Percentiles rank a stretch among this genome's conserved stretches.
Evolutionary conservation across 2,329 filamentous ascomycete genomes (phyloP).

Genomic region (Harringtonia lauricola): DNA sequence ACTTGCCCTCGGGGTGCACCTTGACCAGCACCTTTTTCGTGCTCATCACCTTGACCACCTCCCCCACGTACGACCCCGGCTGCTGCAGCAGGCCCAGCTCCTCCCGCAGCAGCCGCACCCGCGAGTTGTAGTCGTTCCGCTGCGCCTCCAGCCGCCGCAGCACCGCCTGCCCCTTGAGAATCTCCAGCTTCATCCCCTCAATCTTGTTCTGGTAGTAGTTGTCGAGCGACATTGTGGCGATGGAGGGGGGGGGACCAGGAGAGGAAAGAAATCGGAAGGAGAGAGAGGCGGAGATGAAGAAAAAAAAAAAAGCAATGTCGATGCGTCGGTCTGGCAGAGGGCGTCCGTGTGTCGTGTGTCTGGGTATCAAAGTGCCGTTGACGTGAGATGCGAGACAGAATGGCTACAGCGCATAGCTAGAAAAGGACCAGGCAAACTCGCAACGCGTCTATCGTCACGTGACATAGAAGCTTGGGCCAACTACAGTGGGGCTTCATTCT

Average conservation of each 20-base stretch:
- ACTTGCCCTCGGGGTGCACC: constrained; percentile 99
- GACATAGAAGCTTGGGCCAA: too few species aligned
- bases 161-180: constrained; percentile 95
- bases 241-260: background rate
- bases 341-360: background rate
- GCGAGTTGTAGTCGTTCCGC: constrained; percentile 98
- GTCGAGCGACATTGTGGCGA: constrained; percentile 84
- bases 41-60: constrained; percentile 99
- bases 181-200: constrained; percentile 99
- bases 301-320: background rate
- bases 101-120: constrained; percentile 86
- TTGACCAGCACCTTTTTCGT: constrained; percentile 99
- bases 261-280: background rate
- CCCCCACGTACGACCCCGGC: constrained; percentile 93
- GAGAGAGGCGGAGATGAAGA: background rate
- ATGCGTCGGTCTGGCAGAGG: too few species aligned
- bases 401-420: background rate
- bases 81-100: constrained; percentile 94
- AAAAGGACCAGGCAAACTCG: background rate
- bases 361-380: too few species aligned
- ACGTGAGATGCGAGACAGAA: too few species aligned
- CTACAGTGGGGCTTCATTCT: too few species aligned
- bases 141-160: constrained; percentile 92
- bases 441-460: too few species aligned
- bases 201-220: constrained; percentile 99